Conservation (phyloP, 2,329 filamentous ascomycete species). For the Diplodia scrobiculata region DNA sequence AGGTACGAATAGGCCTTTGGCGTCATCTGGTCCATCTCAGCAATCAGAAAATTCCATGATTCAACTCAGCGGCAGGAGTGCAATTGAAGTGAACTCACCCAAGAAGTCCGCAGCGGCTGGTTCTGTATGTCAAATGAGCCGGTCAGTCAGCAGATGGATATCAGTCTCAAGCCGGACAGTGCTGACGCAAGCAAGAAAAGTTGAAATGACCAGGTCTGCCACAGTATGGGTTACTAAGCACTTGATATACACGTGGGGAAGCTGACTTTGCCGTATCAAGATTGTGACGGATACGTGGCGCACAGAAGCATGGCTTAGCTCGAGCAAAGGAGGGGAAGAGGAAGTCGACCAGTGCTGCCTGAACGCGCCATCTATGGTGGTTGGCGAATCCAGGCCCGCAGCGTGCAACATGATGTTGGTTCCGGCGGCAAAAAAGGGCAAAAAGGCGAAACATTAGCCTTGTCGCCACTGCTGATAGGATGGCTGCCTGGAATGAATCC, state of each 20-base stretch:
- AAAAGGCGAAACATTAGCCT: not conserved
- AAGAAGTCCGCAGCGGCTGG: not conserved
- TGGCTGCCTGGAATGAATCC: not conserved
- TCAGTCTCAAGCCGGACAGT: not conserved
- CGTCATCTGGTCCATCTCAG: not conserved
- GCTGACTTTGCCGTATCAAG: not conserved
- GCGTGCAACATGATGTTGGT: not conserved
- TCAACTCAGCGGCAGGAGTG: not conserved
- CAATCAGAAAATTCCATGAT: not conserved
- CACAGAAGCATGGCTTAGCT: not conserved
- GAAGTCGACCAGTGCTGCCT: not conserved
- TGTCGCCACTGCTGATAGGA: not conserved
- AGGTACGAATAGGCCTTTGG: not conserved
- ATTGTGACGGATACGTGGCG: not conserved
- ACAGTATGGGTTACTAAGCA: not conserved
- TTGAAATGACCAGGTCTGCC: not conserved
- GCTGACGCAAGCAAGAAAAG: not conserved
- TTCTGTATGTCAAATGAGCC: not conserved
- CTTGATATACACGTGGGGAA: not conserved
- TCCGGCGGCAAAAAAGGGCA: not conserved
- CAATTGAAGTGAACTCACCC: not conserved
- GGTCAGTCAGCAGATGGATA: not conserved
- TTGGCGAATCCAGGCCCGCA: not conserved
- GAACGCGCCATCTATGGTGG: not conserved
- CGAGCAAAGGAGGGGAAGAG: not conserved